These are phyloP conservation scores for Nemania sp. DNA, from an alignment of 2,329 filamentous ascomycete genomes.

Conservation along the genomic window DNA sequence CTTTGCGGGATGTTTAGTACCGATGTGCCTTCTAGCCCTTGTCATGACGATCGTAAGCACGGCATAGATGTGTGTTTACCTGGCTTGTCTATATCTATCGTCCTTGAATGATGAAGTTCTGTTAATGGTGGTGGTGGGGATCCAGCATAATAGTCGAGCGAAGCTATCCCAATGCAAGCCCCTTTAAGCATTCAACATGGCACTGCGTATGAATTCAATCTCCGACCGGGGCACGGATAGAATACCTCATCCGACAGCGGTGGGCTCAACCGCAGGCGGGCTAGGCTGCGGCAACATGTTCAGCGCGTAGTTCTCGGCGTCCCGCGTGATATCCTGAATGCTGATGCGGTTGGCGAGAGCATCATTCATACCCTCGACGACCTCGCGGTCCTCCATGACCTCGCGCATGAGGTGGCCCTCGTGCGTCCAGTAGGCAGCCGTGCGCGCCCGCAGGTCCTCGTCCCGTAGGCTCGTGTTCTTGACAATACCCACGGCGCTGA, in stretches of 20 bases:
- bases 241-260: neutral
- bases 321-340: constrained; percentile 61
- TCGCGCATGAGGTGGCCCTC: constrained; percentile 74
- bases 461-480: constrained; percentile 81
- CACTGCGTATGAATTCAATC: neutral
- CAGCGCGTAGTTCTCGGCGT: constrained; percentile 66
- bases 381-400: constrained; percentile 78
- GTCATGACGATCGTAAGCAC: neutral
- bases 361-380: constrained; percentile 71
- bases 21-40: neutral
- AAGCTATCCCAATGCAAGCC: neutral
- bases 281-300: constrained; percentile 44
- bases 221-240: neutral
- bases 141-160: neutral
- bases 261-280: neutral
- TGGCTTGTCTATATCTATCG: no score
- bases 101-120: no score
- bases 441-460: constrained; percentile 66
- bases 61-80: no score
- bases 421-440: constrained; percentile 77
- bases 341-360: constrained; percentile 68
- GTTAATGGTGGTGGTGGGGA: neutral
- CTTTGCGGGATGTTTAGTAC: neutral
- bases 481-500: constrained; percentile 74
- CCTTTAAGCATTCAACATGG: neutral